Base-by-base conservation (phyloP, 306 rosid genomes). In the Ceratonia siliqua region DNA sequence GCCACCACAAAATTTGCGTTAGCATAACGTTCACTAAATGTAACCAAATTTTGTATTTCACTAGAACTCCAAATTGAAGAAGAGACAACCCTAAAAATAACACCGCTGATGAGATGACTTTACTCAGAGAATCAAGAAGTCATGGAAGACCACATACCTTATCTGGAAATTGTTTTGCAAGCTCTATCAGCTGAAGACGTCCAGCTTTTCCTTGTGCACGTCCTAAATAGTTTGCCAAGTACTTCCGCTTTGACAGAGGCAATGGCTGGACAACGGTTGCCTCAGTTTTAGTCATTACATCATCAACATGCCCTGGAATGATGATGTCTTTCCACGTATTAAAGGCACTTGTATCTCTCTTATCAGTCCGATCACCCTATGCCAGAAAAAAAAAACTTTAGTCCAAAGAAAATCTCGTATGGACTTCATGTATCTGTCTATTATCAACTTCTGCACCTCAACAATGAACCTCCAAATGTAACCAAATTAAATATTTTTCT, bases 251-350 rank as follows among this genome's bases (percentile, higher is more conserved):
- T 45, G 95, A 77, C 72, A 94, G 68, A 70, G 97, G 96, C 79
- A 92, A 75, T 75, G 98, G 96, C 68, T 82, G 87, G 78, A 89
- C 86, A 38, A 82, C 59, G 21, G 81, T 68, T 58, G 73, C 73
- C 41, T 78, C 84, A 64, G 56, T 38, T 65, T 81, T 85, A 59
- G 97, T 95, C 95, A 92, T 85, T 48, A 85, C 85, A 32, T 87
- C 97, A 74, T 92, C 98, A 61, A 92, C 82, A 76, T 95, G 90
- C 46, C 99, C 98, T n/a, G 99, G 99, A 79, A 94, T 86, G 79
- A 94, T 90, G 71, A 94, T 89, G 84, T 94, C 98, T 88, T 94
- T 94, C 97, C 98, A 94, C 0, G 99, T 89, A 89, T 92, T 90
- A 72, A 92, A 94, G 67, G 97, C 92, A 82, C 89, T 94, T 21